Percentiles rank a stretch among this genome's conserved stretches.
These are phyloP conservation scores for Kalaharituber pfeilii DNA, from an alignment of 2,329 filamentous ascomycete species.

Conservation along the genomic window DNA sequence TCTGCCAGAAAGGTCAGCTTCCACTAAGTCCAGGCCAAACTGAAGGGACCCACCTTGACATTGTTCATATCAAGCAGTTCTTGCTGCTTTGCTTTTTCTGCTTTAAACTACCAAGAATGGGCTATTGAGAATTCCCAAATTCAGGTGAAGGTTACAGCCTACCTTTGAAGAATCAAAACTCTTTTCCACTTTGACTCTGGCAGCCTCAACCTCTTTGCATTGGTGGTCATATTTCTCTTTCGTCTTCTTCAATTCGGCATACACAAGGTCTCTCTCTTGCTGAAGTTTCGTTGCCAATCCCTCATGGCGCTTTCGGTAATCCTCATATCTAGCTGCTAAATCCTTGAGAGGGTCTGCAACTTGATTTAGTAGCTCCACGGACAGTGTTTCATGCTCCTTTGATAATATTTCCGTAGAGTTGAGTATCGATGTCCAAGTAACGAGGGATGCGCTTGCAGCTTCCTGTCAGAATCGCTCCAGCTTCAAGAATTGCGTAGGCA, in stretches of 20 bases:
- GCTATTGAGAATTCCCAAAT: too few relatives aligned
- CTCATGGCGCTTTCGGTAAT: constrained; percentile 74
- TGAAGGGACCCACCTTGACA: constrained; percentile 44
- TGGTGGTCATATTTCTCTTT: constrained; percentile 85
- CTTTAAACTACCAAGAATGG: constrained; percentile 60
- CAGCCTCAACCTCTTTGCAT: constrained; percentile 87
- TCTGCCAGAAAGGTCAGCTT: constrained; percentile 32
- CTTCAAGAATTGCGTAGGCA: background rate
- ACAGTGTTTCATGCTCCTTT: constrained; percentile 73
- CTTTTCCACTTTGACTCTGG: constrained; percentile 84
- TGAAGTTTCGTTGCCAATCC: constrained; percentile 82
- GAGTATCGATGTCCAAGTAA: constrained; percentile 89
- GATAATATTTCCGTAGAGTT: constrained; percentile 77
- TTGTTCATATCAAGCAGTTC: constrained; percentile 94
- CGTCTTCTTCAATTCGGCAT: constrained; percentile 69
- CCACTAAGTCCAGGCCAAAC: too few relatives aligned
- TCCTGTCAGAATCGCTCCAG: background rate
- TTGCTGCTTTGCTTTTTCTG: constrained; percentile 78
- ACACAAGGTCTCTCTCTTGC: constrained; percentile 70
- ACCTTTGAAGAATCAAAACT: constrained; percentile 60
- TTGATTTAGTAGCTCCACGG: constrained; percentile 56
- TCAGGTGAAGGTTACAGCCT: background rate
- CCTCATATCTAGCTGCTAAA: constrained; percentile 61
- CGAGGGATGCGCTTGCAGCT: constrained; percentile 60
- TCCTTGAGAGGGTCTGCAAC: constrained; percentile 76